These are phyloP conservation scores for Rhynchospora pubera DNA, from an alignment of 176 grass and related monocot species.

Conservation along the genomic window DNA sequence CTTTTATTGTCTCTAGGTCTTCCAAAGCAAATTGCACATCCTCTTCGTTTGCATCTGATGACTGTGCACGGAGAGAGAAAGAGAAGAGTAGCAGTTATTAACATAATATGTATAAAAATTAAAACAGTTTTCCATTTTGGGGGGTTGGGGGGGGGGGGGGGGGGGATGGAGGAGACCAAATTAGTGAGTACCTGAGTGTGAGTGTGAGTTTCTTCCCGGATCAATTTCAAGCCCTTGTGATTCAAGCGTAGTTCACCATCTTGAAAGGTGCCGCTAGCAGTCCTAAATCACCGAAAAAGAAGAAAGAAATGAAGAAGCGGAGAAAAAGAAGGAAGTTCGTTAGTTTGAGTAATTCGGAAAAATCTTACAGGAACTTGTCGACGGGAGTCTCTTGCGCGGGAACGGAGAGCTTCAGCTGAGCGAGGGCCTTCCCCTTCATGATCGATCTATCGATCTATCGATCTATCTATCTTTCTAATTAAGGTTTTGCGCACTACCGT, in stretches of 20 bases:
- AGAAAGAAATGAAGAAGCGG: not conserved
- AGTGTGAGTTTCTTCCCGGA: slow-evolving; percentile 38
- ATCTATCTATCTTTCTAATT: no score
- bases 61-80: slow-evolving; percentile 25
- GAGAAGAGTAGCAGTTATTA: slow-evolving; percentile 13
- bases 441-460: no score
- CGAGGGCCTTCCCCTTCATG: slow-evolving; percentile 67
- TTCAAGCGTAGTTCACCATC: slow-evolving; percentile 82
- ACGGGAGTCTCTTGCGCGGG: slow-evolving; percentile 62
- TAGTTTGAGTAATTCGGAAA: no score
- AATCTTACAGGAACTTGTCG: slow-evolving; percentile 67
- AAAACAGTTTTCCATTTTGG: not conserved
- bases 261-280: slow-evolving; percentile 87
- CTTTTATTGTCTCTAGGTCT: slow-evolving; percentile 88
- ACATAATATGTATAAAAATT: not conserved
- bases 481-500: no score
- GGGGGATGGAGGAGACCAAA: no score
- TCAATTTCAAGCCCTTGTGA: slow-evolving; percentile 62
- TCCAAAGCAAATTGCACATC: slow-evolving; percentile 72
- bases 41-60: slow-evolving; percentile 53
- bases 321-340: not conserved
- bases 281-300: slow-evolving; percentile 39
- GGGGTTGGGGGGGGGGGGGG: no score
- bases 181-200: slow-evolving; percentile 32
- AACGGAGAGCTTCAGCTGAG: slow-evolving; percentile 65